Evolutionary conservation across 345 rosid genomes (phyloP).

Genomic region (Psidium guajava): DNA sequence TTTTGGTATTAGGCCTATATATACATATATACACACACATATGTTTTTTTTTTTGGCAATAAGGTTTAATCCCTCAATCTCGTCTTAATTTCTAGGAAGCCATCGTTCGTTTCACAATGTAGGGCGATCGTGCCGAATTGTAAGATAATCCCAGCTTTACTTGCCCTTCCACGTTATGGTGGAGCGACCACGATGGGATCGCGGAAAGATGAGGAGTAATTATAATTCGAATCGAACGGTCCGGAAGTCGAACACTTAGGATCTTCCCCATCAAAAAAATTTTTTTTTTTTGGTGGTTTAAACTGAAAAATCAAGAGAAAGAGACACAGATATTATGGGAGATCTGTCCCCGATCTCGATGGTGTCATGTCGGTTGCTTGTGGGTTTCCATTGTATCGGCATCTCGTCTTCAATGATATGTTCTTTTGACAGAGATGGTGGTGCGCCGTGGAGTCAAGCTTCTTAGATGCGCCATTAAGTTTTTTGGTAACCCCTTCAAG

Average conservation of each 20-base stretch:
- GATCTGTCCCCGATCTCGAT: not conserved
- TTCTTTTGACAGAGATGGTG: not conserved
- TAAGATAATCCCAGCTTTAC: not conserved
- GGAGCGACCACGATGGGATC: accelerated
- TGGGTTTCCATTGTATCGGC: not conserved
- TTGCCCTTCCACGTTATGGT: not conserved
- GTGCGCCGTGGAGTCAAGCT: not conserved
- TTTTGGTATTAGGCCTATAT: too few species aligned
- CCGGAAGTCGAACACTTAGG: accelerated
- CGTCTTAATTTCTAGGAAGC: not conserved
- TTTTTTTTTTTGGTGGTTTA: too few species aligned
- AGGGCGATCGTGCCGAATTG: not conserved
- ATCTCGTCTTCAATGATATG: not conserved
- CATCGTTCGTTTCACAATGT: too few species aligned
- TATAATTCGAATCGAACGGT: not conserved
- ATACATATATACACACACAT: too few species aligned
- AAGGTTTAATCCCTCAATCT: not conserved
- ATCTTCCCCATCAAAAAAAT: not conserved
- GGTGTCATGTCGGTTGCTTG: not conserved
- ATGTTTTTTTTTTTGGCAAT: too few species aligned
- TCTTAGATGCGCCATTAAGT: too few species aligned
- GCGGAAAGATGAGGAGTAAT: not conserved
- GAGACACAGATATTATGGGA: not conserved
- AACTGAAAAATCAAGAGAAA: too few species aligned
- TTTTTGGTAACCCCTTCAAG: not conserved